Base-by-base conservation (phyloP, 2,329 filamentous ascomycete genomes). In the Paecilomyces variotii region DNA sequence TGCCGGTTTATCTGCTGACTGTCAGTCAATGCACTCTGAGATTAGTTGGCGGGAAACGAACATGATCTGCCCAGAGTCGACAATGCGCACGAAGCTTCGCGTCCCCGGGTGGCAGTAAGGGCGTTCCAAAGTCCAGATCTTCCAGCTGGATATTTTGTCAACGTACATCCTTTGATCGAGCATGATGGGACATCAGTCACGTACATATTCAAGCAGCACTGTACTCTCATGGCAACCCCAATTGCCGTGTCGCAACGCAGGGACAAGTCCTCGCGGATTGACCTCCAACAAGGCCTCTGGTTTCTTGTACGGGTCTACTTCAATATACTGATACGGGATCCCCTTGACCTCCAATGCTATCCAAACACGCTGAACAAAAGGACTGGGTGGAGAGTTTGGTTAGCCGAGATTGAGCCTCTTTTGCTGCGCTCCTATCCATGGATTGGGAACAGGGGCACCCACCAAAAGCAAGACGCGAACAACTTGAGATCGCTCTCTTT, bases 361-460 rank as follows among this genome's bases (percentile, higher is more conserved):
- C 91, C 91, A 96, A 27, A 94, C 88, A 19, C 90, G 85, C 70
- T 95, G 90, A 1, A 91, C 90, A 70, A 93, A 94, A 27, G 90
- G 90, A 68, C 88, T 89, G 52, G 6, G 56, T 55, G 34, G 54
- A 27, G n/a, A 51, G 45, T 50, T 65, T 56, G 57, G 56, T 60
- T 32, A 57, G 34, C 56, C 57, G 64, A 62, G 62, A 54, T 53
- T 60, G 39, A 59, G 59, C n/a, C 56, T 39, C 32, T 19, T 39
- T 51, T 55, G 4, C 54, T 50, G 32, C 54, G 26, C 50, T 56
- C 10, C 50, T 27, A 27, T n/a, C 24, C 50, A n/a, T 35, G 55
- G 54, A 57, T 55, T 57, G 54, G 25, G 6, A 30, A 34, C 55
- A 34, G 55, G 50, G 59, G 52, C 25, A 74, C 79, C 66, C 77